Base-by-base conservation (phyloP, 495 filamentous ascomycete species). In the Trichoderma reesei region DNA sequence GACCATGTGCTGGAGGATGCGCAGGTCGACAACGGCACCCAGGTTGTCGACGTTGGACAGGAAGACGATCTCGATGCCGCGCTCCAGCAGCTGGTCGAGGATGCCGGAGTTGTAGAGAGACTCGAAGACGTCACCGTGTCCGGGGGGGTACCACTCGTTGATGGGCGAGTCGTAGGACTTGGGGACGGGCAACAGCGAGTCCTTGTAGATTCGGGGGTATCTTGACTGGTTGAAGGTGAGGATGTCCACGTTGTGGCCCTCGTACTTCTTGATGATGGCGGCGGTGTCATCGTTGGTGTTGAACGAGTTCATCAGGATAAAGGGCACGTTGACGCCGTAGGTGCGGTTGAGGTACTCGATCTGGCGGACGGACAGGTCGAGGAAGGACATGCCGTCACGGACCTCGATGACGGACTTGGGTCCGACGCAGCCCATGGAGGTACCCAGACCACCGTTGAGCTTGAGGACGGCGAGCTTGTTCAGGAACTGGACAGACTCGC, bases 281-380 rank as follows among this genome's bases (percentile, higher is more conserved):
- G 90, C 88, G 65, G 94, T 99, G 74, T 99, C 94, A 71, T 93
- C 87, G 76, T 98, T 91, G 73, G 94, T 99, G 84, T 99, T 99
- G 89, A 99, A 99, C 64, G 94, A 98, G 86, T 99, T 99, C 94
- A 99, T 99, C 72, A 99, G 86, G 67, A 99, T 88, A 80, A 99
- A 97, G 48, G 94, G 94, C 26, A 99, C 94, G 75, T 96, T 96
- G 77, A 96, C 90, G 69, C 89, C 86, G 81, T 96, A 98, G 54
- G 90, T 97, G 73, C 92, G 89, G 86, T 99, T 99, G 66, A 99
- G 87, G 83, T 92, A 95, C 82, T 99, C 94, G 73, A 99, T 93
- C 83, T 99, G 94, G 70, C 94, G 91, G 68, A 99, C 94, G 8
- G 94, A 98, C 72, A 99, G 86, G 78, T 99, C 94, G 63, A 99